These are phyloP conservation scores for Aspergillus piperis DNA, from an alignment of 2,329 filamentous ascomycete genomes.

Conservation along the genomic window DNA sequence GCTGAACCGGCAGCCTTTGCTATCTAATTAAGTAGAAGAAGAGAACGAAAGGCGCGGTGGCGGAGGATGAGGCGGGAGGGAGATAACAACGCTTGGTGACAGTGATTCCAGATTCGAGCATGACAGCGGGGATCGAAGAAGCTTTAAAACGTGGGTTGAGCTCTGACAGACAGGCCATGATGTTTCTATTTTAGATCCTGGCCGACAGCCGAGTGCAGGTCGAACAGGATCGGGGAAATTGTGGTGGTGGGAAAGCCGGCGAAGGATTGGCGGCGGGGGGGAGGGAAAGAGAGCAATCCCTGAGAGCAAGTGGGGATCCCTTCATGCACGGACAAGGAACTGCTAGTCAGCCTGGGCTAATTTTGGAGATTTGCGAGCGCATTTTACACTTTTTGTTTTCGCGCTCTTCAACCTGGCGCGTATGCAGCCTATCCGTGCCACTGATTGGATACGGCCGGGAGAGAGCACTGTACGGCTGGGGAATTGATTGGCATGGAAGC, in stretches of 20 bases:
- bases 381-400: not conserved
- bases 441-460: conserved; percentile 20
- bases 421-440: conserved; percentile 14
- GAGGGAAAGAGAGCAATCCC: conserved; percentile 18
- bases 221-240: conserved; percentile 15
- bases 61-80: conserved; percentile 22
- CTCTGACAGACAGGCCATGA: conserved; percentile 16
- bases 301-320: not conserved
- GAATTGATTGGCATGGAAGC: conserved; percentile 19
- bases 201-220: conserved; percentile 19
- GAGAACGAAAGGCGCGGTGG: conserved; percentile 30
- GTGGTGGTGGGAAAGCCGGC: conserved; percentile 16
- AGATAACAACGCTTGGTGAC: conserved; percentile 20
- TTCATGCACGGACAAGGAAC: conserved; percentile 21
- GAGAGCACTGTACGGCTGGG: conserved; percentile 16
- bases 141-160: conserved; percentile 24
- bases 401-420: conserved; percentile 18
- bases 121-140: conserved; percentile 23
- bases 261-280: conserved; percentile 14
- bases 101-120: conserved; percentile 11
- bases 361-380: conserved; percentile 25
- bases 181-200: conserved; percentile 27
- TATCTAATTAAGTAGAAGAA: conserved; percentile 31
- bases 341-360: conserved; percentile 20
- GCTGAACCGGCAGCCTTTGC: conserved; percentile 46